phyloP scores from a whole-genome alignment of 2,329 filamentous ascomycete genomes.

The Lecanicillium sp. region DNA sequence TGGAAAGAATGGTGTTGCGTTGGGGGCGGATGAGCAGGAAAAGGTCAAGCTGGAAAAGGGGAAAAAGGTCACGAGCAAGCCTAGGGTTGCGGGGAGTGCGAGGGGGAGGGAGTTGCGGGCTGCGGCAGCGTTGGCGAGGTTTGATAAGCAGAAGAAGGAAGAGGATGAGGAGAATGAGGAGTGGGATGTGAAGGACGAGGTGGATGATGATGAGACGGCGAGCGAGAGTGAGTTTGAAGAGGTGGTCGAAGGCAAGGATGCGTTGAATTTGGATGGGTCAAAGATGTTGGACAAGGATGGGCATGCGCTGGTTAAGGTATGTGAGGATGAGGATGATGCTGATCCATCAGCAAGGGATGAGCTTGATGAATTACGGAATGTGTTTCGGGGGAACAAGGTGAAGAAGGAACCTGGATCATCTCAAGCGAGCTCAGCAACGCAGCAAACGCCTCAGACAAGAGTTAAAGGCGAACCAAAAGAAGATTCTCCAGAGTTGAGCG shows the following conservation, averaged over 20 bases:
- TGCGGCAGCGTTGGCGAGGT: slow-evolving; percentile 67
- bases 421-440: no score
- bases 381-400: slow-evolving; percentile 17
- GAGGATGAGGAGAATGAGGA: slow-evolving; percentile 19
- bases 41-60: slow-evolving; percentile 62
- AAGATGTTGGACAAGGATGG: slow-evolving; percentile 59
- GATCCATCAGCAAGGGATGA: slow-evolving; percentile 38
- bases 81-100: slow-evolving; percentile 65
- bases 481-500: neutral
- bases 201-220: slow-evolving; percentile 27
- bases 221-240: slow-evolving; percentile 38
- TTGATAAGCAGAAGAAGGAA: slow-evolving; percentile 48
- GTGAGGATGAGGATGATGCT: slow-evolving; percentile 55
- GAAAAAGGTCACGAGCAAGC: slow-evolving; percentile 53
- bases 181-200: slow-evolving; percentile 21
- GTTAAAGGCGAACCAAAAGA: neutral
- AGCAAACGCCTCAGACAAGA: neutral
- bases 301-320: slow-evolving; percentile 62
- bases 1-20: slow-evolving; percentile 56
- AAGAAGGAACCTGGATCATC: slow-evolving; percentile 13
- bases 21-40: slow-evolving; percentile 60
- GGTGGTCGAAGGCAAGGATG: slow-evolving; percentile 37
- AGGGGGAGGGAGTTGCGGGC: slow-evolving; percentile 68
- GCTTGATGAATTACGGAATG: slow-evolving; percentile 54
- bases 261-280: slow-evolving; percentile 56